A percentile compares a stretch with the other conserved stretches of the same genome.
These are phyloP conservation scores for Pseudotulostoma volvatum DNA, from an alignment of 495 filamentous ascomycete genomes.

Conservation along the genomic window DNA sequence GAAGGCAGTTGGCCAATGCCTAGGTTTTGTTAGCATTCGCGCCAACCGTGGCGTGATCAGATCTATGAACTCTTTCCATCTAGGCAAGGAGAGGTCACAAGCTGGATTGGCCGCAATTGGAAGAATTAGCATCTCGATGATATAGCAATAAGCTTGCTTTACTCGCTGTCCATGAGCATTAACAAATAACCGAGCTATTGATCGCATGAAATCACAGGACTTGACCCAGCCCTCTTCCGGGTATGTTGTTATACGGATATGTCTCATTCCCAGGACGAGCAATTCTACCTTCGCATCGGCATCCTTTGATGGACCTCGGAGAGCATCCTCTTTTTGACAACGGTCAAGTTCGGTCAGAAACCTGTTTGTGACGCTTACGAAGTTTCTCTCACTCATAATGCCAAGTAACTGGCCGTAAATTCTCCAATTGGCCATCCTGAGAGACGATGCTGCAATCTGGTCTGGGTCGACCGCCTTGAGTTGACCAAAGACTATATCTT, in stretches of 20 bases:
- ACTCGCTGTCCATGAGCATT: constrained; percentile 71
- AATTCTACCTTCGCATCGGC: constrained; percentile 67
- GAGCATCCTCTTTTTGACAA: constrained; percentile 50
- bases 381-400: constrained; percentile 85
- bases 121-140: constrained; percentile 74
- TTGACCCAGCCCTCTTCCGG: constrained; percentile 65
- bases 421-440: constrained; percentile 86
- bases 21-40: constrained; percentile 75
- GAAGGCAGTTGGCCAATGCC: constrained; percentile 78
- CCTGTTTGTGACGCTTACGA: constrained; percentile 62
- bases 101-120: constrained; percentile 66
- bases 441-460: constrained; percentile 55
- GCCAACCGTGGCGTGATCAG: constrained; percentile 56
- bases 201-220: constrained; percentile 75
- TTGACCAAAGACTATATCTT: constrained; percentile 88
- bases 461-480: constrained; percentile 77
- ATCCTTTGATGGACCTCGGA: constrained; percentile 50
- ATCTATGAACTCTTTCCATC: constrained; percentile 72
- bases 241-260: constrained; percentile 53
- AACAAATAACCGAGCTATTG: constrained; percentile 63
- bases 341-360: constrained; percentile 68
- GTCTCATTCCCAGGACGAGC: constrained; percentile 77
- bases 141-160: constrained; percentile 86
- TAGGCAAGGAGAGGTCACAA: constrained; percentile 55
- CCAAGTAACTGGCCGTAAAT: constrained; percentile 83